A percentile compares a stretch with the other conserved stretches of the same genome.
Conservation (phyloP, 768 basidiomycete genomes). For the Mycena pura region DNA sequence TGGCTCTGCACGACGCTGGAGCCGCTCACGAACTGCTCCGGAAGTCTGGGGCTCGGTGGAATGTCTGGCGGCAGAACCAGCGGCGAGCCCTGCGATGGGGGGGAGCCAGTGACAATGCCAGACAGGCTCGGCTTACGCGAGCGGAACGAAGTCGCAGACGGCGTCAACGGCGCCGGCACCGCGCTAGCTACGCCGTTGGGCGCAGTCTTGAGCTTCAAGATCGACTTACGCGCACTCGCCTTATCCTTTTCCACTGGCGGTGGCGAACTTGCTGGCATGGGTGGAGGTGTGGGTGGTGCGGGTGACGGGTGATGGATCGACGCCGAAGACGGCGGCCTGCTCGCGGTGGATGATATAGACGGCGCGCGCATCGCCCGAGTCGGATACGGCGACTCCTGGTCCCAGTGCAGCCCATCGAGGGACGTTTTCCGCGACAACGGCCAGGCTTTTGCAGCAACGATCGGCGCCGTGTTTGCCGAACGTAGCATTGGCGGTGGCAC, state of each 20-base stretch:
- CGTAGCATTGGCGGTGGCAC: constrained; percentile 26
- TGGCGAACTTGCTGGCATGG: constrained; percentile 24
- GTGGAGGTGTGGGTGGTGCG: constrained; percentile 26
- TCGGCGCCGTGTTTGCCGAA: constrained; percentile 40
- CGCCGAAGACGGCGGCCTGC: constrained; percentile 32
- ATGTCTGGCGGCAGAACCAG: constrained; percentile 47
- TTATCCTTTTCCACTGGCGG: constrained; percentile 37
- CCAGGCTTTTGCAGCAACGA: constrained; percentile 49
- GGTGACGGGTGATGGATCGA: constrained; percentile 37
- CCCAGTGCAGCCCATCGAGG: constrained; percentile 64
- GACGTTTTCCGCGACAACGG: constrained; percentile 39
- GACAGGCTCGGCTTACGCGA: constrained; percentile 19
- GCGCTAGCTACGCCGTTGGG: constrained; percentile 33
- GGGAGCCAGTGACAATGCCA: constrained; percentile 26
- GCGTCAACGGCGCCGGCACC: constrained; percentile 26
- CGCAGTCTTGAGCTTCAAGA: constrained; percentile 70
- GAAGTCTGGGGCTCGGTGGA: constrained; percentile 70
- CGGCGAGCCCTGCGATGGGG: constrained; percentile 34
- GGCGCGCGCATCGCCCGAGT: constrained; percentile 38
- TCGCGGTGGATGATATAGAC: constrained; percentile 13
- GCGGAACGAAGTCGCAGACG: constrained; percentile 23
- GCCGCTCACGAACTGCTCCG: constrained; percentile 50
- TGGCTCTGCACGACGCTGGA: constrained; percentile 29
- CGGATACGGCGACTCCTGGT: constrained; percentile 79
- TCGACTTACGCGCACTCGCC: constrained; percentile 68